Evolutionary conservation across 352 stramenopile genomes (phyloP), one percentile per base, ranked within the genome.

Genomic region (Globisporangium rhizosaccharum): DNA sequence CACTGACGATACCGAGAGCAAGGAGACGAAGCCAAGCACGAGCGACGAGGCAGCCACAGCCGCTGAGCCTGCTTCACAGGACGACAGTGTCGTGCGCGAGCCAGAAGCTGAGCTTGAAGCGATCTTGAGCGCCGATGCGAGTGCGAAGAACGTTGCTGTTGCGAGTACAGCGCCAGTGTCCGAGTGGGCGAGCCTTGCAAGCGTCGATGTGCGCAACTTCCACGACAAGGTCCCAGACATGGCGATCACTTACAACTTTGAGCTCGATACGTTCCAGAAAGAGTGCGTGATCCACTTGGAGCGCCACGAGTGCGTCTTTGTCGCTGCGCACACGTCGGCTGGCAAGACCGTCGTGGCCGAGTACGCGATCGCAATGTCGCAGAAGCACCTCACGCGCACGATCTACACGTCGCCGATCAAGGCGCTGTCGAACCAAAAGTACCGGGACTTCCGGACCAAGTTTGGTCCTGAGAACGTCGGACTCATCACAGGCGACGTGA

Each of bases 321-420:
- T 99, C 10, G 92, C 96, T 11, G 97, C 97, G 4, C 96, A 99
- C 59, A 99, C 97, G 6, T 98, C 90, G 0, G 96, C 96, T 12
- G 97, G 97, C 18, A 99, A 99, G 79, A 99, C 97, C 2, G 96
- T 99, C 6, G 81, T 98, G 10, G 97, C 96, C n/a, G 97, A 99
- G 65, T 99, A 99, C 70, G 96, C 96, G 17, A 98, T 99, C 63
- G 96, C 94, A 0, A 88, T 98, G 75, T 93, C 90, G 2, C 78
- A 97, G 59, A 90, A 93, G 60, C 80, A 94, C 70, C 91, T 91
- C 73, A 91, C 79, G 26, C 79, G 95, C 45, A 96, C 84, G 36
- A 97, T 99, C 56, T 99, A 99, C 77, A 99, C 97, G 25, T 98
- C 91, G 39, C 97, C 97, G 0, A 99, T 99, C 65, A 99, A 99